phyloP scores from a whole-genome alignment of 2,329 filamentous ascomycete genomes.

The Pestalotiopsis sp. region DNA sequence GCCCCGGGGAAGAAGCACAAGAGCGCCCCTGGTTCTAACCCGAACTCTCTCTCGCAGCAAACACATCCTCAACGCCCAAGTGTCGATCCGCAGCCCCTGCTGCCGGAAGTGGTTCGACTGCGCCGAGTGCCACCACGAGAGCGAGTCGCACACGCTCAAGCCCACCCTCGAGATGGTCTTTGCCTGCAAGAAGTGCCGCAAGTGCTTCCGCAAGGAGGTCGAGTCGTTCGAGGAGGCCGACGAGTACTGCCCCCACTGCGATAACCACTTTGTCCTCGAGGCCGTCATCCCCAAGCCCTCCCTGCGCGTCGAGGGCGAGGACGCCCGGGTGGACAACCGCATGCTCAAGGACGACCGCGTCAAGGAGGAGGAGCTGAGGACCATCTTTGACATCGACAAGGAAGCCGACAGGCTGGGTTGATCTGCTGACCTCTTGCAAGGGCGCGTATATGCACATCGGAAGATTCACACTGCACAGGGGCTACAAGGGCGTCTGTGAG shows the following conservation, averaged over 20 bases:
- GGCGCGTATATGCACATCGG: background rate
- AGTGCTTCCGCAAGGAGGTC: conserved; percentile 94
- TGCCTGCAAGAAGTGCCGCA: conserved; percentile 98
- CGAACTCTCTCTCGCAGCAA: conserved; percentile 63
- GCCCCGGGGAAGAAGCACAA: background rate
- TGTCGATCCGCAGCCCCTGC: conserved; percentile 92
- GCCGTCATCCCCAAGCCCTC: conserved; percentile 81
- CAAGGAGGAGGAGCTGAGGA: conserved; percentile 57
- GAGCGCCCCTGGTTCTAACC: background rate
- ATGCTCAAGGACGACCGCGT: conserved; percentile 93
- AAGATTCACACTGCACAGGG: background rate
- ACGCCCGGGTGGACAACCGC: conserved; percentile 79
- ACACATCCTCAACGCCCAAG: conserved; percentile 97
- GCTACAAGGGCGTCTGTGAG: background rate
- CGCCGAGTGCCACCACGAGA: conserved; percentile 87
- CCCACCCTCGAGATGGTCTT: conserved; percentile 89
- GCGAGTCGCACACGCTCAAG: conserved; percentile 73
- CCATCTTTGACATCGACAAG: conserved; percentile 76
- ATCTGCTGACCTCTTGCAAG: conserved; percentile 22
- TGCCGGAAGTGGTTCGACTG: conserved; percentile 99
- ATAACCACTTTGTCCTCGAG: conserved; percentile 96
- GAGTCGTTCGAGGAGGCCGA: conserved; percentile 93
- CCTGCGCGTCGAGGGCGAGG: conserved; percentile 87
- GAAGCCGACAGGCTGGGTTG: conserved; percentile 77
- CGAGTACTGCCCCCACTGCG: conserved; percentile 98